A percentile compares a stretch with the other conserved stretches of the same genome.
Conservation (phyloP, 306 rosid species). For the Prunus campanulata region DNA sequence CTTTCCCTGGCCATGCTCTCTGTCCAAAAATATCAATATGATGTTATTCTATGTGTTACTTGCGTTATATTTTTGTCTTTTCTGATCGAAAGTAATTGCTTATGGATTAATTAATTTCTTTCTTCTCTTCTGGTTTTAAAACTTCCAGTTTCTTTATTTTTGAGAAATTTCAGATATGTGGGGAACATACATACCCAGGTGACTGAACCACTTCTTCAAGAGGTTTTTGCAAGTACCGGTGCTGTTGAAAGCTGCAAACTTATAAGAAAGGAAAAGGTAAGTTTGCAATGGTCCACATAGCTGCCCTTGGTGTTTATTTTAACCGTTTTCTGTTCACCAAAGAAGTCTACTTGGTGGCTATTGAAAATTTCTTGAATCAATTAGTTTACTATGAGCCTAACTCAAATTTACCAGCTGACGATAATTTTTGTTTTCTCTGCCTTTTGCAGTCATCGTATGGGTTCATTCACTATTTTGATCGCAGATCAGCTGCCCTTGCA, state of each 20-base stretch:
- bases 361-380: background rate
- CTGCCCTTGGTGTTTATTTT: background rate
- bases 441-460: slow-evolving; percentile 94
- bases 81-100: slow-evolving; percentile 17
- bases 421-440: slow-evolving; percentile 19
- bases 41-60: background rate
- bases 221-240: slow-evolving; percentile 90
- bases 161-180: slow-evolving; percentile 80
- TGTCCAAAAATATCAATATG: background rate
- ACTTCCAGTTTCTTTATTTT: slow-evolving; percentile 43
- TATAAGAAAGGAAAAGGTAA: slow-evolving; percentile 91
- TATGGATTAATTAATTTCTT: slow-evolving; percentile 35
- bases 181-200: slow-evolving; percentile 96
- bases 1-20: background rate
- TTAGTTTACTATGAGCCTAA: background rate
- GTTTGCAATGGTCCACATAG: background rate
- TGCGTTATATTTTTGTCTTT: slow-evolving; percentile 6
- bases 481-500: slow-evolving; percentile 94
- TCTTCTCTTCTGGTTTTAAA: slow-evolving; percentile 36
- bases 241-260: slow-evolving; percentile 94
- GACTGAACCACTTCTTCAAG: slow-evolving; percentile 97
- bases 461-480: slow-evolving; percentile 90
- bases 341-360: background rate
- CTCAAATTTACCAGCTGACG: slow-evolving; percentile 2
- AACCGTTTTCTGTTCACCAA: background rate